Conservation (phyloP, 1,284 basidiomycete species). For the Papiliotrema nemorosa region DNA sequence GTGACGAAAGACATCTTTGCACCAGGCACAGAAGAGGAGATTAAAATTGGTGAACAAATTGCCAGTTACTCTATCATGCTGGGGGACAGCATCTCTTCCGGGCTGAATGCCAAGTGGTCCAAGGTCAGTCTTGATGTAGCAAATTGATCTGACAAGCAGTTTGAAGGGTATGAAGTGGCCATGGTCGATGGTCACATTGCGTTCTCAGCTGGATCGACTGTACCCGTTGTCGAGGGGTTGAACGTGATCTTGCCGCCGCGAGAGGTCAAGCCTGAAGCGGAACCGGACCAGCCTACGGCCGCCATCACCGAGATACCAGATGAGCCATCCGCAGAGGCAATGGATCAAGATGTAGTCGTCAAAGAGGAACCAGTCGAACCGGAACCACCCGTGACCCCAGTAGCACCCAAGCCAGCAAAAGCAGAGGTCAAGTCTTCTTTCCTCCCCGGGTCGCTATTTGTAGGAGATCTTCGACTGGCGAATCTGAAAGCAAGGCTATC, state of each 20-base stretch:
- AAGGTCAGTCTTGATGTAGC: constrained; percentile 56
- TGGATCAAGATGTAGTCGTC: constrained; percentile 10
- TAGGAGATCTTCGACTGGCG: constrained; percentile 88
- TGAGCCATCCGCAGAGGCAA: not conserved
- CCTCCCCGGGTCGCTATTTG: constrained; percentile 84
- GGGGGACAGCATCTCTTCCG: constrained; percentile 77
- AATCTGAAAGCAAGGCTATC: constrained; percentile 73
- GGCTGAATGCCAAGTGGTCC: constrained; percentile 70
- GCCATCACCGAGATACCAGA: constrained; percentile 7
- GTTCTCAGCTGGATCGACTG: constrained; percentile 70
- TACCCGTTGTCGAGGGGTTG: constrained; percentile 55
- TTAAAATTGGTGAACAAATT: constrained; percentile 92
- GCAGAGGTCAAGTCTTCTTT: constrained; percentile 57
- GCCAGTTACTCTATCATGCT: constrained; percentile 91
- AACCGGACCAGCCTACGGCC: not conserved
- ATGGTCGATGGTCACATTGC: constrained; percentile 82
- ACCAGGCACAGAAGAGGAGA: constrained; percentile 66
- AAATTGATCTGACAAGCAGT: constrained; percentile 54
- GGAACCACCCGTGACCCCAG: constrained; percentile 5
- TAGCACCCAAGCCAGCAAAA: constrained; percentile 1
- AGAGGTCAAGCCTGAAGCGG: constrained; percentile 10
- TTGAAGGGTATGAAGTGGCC: constrained; percentile 95
- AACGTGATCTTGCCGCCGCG: constrained; percentile 50
- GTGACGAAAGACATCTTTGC: constrained; percentile 89
- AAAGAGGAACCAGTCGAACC: constrained; percentile 10